These are phyloP conservation scores for Manihot esculenta DNA, from an alignment of 441 rosid species.

Conservation along the genomic window DNA sequence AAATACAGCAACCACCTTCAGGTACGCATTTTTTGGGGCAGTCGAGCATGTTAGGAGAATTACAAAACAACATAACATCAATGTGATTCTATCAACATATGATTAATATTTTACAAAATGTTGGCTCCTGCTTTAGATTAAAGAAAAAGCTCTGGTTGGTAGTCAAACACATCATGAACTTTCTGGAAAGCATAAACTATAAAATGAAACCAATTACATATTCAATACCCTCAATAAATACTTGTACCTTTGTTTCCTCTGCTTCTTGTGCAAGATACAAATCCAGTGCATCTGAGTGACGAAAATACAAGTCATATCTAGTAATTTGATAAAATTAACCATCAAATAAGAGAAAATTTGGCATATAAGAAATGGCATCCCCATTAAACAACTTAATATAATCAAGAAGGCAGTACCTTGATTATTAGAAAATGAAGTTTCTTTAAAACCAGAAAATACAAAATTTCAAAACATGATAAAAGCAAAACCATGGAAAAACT, in stretches of 20 bases:
- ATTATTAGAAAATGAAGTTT: neutral
- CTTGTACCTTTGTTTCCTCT: slow-evolving; percentile 7
- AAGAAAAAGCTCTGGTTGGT: neutral
- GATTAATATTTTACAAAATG: neutral
- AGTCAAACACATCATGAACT: neutral
- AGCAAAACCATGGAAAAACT: neutral
- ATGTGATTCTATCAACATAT: neutral
- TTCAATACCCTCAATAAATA: neutral
- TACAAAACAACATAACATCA: neutral
- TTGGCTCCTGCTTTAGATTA: neutral
- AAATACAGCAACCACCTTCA: slow-evolving; percentile 8
- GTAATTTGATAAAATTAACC: neutral
- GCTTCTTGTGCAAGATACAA: slow-evolving; percentile 3
- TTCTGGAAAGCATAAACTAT: neutral
- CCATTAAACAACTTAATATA: neutral
- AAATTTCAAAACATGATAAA: neutral
- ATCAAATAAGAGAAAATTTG: neutral
- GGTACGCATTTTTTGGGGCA: neutral
- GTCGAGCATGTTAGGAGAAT: neutral
- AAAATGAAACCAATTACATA: neutral
- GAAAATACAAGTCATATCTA: neutral
- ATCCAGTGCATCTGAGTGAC: slow-evolving; percentile 5
- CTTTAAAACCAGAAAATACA: neutral
- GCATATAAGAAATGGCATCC: neutral
- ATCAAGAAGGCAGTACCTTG: neutral